Conservation (phyloP, 2,329 filamentous ascomycete genomes). For the Calonectria hawksworthii region DNA sequence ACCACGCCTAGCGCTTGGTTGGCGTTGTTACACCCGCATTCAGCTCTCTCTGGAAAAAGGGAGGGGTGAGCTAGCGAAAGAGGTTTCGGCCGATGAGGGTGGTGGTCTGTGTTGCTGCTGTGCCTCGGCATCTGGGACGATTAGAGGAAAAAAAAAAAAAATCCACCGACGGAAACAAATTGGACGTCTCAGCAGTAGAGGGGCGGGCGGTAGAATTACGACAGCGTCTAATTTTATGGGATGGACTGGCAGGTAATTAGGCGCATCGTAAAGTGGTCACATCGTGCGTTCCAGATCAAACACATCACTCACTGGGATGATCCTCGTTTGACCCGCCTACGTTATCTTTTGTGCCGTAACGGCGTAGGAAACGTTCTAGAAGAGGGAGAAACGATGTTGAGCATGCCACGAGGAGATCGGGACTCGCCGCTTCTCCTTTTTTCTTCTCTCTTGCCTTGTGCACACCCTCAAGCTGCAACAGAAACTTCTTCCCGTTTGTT, state of each 20-base stretch:
- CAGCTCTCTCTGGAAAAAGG: neutral
- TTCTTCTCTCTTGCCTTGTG: neutral
- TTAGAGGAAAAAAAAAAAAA: neutral
- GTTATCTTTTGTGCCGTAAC: neutral
- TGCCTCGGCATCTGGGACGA: neutral
- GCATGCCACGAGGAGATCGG: neutral
- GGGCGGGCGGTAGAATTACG: neutral
- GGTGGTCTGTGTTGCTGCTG: neutral
- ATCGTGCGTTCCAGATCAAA: constrained; percentile 7
- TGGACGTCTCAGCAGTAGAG: neutral
- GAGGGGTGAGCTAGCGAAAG: neutral
- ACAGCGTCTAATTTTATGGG: neutral
- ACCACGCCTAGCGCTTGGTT: neutral
- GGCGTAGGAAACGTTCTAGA: neutral
- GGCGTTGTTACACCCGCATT: neutral
- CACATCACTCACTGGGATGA: neutral
- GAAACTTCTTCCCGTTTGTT: neutral
- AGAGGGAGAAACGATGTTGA: neutral
- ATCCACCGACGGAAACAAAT: neutral
- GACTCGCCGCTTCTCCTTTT: neutral
- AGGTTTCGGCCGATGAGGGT: neutral
- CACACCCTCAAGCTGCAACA: neutral
- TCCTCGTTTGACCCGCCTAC: neutral
- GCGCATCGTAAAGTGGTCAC: constrained; percentile 8
- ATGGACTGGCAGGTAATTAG: neutral